Evolutionary conservation across 345 rosid species (phyloP).

Genomic region (Noccaea bulbosa): DNA sequence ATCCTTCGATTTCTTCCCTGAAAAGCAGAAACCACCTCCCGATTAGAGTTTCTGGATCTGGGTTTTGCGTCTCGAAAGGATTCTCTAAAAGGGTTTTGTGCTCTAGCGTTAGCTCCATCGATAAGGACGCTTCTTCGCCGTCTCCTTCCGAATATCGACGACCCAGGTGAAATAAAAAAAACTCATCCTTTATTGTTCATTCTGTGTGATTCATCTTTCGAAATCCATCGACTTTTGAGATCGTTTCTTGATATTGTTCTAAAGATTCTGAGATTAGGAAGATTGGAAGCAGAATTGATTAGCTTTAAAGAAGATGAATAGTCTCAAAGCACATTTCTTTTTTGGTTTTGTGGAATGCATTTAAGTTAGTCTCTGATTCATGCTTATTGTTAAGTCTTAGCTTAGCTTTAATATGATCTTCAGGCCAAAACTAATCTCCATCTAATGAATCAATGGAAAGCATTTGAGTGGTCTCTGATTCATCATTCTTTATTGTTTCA

Average conservation of each 20-base stretch:
- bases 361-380: neutral
- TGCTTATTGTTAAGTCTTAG: neutral
- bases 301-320: neutral
- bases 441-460: neutral
- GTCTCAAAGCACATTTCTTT: neutral
- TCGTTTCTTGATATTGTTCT: slow-evolving; percentile 4
- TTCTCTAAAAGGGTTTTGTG: slow-evolving; percentile 59
- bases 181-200: neutral
- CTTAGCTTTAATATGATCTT: neutral
- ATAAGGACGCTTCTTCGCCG: slow-evolving; percentile 45
- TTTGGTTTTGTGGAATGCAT: neutral
- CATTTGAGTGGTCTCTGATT: slow-evolving; percentile 24
- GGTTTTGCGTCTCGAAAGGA: slow-evolving; percentile 52
- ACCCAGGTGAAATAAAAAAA: slow-evolving; percentile 55
- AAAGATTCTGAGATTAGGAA: neutral
- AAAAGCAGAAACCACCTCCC: slow-evolving; percentile 55
- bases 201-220: neutral
- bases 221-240: slow-evolving; percentile 17
- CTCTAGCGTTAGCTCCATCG: slow-evolving; percentile 50
- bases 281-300: neutral
- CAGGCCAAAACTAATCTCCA: neutral
- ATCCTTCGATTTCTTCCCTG: slow-evolving; percentile 61
- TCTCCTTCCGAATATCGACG: slow-evolving; percentile 58
- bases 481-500: neutral
- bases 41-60: slow-evolving; percentile 65